Evolutionary conservation across 2,329 filamentous ascomycete genomes (phyloP).

Genomic region (Neocatenulostroma microsporum): DNA sequence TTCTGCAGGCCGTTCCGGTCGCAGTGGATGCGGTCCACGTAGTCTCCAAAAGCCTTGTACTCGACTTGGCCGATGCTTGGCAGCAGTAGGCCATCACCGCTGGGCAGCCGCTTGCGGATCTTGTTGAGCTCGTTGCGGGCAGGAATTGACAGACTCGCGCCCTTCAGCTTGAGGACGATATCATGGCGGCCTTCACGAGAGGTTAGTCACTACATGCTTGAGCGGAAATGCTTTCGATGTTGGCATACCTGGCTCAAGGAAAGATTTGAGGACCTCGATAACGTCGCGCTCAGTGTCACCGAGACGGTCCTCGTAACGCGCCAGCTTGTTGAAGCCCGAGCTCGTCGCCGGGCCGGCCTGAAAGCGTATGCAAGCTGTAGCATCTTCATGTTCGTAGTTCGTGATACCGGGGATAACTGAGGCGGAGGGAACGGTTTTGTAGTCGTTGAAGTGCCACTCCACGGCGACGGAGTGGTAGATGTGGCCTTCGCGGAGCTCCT

Average conservation of each 20-base stretch:
- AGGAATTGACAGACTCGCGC: background rate
- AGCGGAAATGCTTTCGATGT: too few relatives aligned
- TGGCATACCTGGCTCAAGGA: constrained; percentile 2
- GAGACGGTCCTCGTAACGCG: background rate
- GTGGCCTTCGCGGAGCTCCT: background rate
- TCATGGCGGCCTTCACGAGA: too few relatives aligned
- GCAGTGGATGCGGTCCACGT: too few relatives aligned
- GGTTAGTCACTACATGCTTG: too few relatives aligned
- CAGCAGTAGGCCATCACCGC: constrained; percentile 7
- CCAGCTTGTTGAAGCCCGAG: constrained; percentile 8
- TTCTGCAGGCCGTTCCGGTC: constrained; percentile 1
- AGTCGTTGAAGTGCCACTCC: constrained; percentile 13
- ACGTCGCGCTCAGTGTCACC: background rate
- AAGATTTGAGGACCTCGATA: constrained; percentile 4
- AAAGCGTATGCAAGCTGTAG: too few relatives aligned
- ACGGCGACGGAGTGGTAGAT: constrained; percentile 8
- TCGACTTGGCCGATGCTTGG: constrained; percentile 8
- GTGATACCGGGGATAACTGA: too few relatives aligned
- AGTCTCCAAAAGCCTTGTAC: too few relatives aligned
- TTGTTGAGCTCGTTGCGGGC: constrained; percentile 4
- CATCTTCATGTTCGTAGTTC: too few relatives aligned
- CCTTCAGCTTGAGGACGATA: background rate
- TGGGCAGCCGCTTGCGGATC: constrained; percentile 10
- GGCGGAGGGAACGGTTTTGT: too few relatives aligned
- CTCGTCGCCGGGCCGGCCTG: constrained; percentile 5